These are phyloP conservation scores for Aspergillus versicolor DNA, from an alignment of 2,329 filamentous ascomycete species.

Conservation along the genomic window DNA sequence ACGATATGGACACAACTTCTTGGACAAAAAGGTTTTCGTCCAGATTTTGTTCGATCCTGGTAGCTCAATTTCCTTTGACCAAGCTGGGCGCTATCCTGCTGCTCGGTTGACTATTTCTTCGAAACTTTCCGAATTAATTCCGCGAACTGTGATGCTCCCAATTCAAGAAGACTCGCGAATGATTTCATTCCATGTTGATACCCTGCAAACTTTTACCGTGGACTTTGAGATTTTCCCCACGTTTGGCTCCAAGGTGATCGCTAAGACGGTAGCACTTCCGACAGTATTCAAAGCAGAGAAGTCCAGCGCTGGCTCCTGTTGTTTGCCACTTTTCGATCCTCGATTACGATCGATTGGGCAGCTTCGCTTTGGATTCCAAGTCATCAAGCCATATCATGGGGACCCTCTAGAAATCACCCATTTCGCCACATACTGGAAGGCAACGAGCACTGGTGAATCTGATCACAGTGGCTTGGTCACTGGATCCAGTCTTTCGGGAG, in stretches of 20 bases:
- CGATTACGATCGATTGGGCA: conserved; percentile 88
- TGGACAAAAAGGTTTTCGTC: conserved; percentile 95
- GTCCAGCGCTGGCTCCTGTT: conserved; percentile 76
- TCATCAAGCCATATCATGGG: conserved; percentile 93
- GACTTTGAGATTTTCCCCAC: conserved; percentile 98
- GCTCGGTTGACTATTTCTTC: conserved; percentile 94
- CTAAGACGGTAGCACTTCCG: conserved; percentile 88
- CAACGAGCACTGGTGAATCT: conserved; percentile 86
- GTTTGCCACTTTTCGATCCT: conserved; percentile 88
- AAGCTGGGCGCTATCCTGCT: conserved; percentile 93
- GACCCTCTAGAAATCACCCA: conserved; percentile 94
- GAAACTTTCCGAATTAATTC: conserved; percentile 92
- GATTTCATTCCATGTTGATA: conserved; percentile 95
- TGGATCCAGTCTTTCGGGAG: conserved; percentile 91
- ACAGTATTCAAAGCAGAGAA: conserved; percentile 75
- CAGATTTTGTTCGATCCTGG: conserved; percentile 84
- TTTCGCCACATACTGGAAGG: conserved; percentile 99
- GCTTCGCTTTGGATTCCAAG: conserved; percentile 89
- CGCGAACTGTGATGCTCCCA: conserved; percentile 90
- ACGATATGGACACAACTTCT: conserved; percentile 95
- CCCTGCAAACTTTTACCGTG: conserved; percentile 84
- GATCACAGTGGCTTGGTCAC: conserved; percentile 86
- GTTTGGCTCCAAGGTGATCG: conserved; percentile 95
- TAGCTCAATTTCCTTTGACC: conserved; percentile 89
- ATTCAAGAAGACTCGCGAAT: conserved; percentile 94